Evolutionary conservation across 1,139 yeast species (phyloP).

Genomic region (Taphrina confusa): DNA sequence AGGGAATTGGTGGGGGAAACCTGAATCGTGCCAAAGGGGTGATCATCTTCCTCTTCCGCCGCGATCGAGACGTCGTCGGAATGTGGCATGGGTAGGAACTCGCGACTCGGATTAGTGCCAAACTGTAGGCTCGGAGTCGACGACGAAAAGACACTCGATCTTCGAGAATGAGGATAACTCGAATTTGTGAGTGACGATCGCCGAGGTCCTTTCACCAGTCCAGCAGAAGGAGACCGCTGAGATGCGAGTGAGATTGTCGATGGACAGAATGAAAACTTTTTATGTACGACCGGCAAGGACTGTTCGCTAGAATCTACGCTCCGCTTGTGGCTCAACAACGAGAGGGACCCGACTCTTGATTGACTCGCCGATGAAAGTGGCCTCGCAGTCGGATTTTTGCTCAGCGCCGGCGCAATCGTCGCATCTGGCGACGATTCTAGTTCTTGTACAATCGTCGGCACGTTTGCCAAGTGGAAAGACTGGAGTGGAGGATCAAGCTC

Average conservation of each 20-base stretch:
- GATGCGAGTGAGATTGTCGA: slow-evolving; percentile 24
- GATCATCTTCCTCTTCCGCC: slow-evolving; percentile 21
- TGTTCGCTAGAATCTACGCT: neutral
- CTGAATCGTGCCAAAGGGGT: neutral
- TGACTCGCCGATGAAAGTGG: too few species aligned
- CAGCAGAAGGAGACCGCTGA: slow-evolving; percentile 8
- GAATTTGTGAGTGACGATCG: slow-evolving; percentile 8
- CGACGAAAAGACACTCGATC: slow-evolving; percentile 1
- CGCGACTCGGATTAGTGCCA: slow-evolving; percentile 2
- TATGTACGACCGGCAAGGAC: neutral
- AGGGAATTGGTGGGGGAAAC: slow-evolving; percentile 20
- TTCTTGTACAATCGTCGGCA: slow-evolving; percentile 3
- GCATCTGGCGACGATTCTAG: neutral
- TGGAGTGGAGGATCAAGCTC: neutral
- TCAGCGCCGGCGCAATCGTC: neutral
- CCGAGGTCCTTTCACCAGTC: neutral
- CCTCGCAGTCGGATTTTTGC: neutral
- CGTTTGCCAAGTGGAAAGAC: neutral
- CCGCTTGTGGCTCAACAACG: slow-evolving; percentile 1
- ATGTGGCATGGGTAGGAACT: too few species aligned
- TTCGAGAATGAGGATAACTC: slow-evolving; percentile 1
- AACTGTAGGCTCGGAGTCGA: slow-evolving; percentile 3
- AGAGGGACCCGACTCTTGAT: neutral
- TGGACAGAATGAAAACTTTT: slow-evolving; percentile 30
- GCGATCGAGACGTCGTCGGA: slow-evolving; percentile 21